phyloP scores from a whole-genome alignment of 1,139 yeast species.

The Suzukiozyma palmioleophila region DNA sequence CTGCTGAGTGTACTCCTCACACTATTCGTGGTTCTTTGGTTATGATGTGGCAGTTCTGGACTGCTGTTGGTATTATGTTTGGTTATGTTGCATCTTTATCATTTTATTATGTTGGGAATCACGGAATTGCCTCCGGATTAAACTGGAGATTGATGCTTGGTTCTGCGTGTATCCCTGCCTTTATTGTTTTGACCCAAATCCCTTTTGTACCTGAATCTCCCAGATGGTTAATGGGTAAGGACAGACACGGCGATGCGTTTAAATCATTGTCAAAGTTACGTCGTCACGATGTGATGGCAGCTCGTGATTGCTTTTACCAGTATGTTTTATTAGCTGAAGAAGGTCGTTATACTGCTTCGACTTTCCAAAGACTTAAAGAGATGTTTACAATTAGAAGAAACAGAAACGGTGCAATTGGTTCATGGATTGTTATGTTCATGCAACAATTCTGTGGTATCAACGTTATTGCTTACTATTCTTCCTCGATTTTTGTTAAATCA shows the following conservation, averaged over 20 bases:
- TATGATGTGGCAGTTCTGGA: slow-evolving; percentile 88
- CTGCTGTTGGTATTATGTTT: slow-evolving; percentile 82
- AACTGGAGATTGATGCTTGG: slow-evolving; percentile 84
- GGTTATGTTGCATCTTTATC: slow-evolving; percentile 73
- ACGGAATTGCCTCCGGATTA: slow-evolving; percentile 44
- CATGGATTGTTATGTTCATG: slow-evolving; percentile 82
- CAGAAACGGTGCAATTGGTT: slow-evolving; percentile 76
- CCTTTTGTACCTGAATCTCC: slow-evolving; percentile 76
- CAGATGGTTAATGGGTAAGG: slow-evolving; percentile 73
- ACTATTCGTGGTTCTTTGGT: slow-evolving; percentile 74
- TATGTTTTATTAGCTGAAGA: slow-evolving; percentile 65
- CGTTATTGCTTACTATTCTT: slow-evolving; percentile 79
- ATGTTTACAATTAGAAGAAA: slow-evolving; percentile 70
- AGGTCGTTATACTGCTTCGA: slow-evolving; percentile 50
- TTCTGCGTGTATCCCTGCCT: slow-evolving; percentile 71
- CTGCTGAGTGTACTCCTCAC: slow-evolving; percentile 79
- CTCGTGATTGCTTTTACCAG: slow-evolving; percentile 74
- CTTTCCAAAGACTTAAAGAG: slow-evolving; percentile 48
- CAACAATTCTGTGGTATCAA: slow-evolving; percentile 93
- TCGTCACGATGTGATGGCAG: slow-evolving; percentile 55
- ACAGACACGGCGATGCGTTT: slow-evolving; percentile 54
- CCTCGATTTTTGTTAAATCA: slow-evolving; percentile 66
- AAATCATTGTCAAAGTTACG: slow-evolving; percentile 49
- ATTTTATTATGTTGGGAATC: slow-evolving; percentile 32
- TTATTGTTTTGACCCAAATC: slow-evolving; percentile 60